Evolutionary conservation across 2,329 filamentous ascomycete genomes (phyloP).

Genomic region (Cytospora mali): DNA sequence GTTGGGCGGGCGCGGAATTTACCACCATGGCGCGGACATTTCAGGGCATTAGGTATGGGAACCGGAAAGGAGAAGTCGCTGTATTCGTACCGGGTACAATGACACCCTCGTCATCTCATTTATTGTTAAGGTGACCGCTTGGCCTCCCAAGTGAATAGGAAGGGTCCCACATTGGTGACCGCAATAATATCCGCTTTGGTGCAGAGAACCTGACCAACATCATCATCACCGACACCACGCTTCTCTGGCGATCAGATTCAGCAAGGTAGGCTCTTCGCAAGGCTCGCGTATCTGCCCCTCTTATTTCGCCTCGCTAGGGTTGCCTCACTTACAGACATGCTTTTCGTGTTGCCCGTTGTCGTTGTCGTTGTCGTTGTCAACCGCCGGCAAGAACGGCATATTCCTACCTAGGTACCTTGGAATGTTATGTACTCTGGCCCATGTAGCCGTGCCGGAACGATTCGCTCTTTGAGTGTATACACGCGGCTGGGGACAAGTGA

Average conservation of each 20-base stretch:
- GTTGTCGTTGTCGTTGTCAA: background rate
- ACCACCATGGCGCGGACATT: background rate
- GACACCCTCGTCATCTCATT: background rate
- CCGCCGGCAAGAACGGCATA: too few species aligned
- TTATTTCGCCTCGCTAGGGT: background rate
- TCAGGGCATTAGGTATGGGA: background rate
- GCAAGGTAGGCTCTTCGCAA: background rate
- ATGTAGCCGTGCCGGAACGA: background rate
- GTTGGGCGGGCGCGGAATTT: background rate
- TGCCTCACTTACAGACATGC: background rate
- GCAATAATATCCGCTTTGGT: background rate
- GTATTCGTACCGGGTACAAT: background rate
- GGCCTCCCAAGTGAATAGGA: background rate
- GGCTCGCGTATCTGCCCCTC: background rate
- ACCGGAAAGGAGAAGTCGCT: background rate
- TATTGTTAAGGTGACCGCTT: constrained; percentile 1
- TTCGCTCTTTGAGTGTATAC: background rate
- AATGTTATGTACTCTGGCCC: background rate
- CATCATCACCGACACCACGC: background rate
- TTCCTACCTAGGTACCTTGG: too few species aligned
- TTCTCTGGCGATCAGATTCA: background rate
- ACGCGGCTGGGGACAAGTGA: background rate
- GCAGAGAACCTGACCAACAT: background rate
- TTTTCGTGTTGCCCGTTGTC: background rate
- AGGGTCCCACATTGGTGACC: background rate